Evolutionary conservation across 345 rosid genomes (phyloP), one percentile per base, ranked within the genome.

Genomic region (Pugionium cornutum): DNA sequence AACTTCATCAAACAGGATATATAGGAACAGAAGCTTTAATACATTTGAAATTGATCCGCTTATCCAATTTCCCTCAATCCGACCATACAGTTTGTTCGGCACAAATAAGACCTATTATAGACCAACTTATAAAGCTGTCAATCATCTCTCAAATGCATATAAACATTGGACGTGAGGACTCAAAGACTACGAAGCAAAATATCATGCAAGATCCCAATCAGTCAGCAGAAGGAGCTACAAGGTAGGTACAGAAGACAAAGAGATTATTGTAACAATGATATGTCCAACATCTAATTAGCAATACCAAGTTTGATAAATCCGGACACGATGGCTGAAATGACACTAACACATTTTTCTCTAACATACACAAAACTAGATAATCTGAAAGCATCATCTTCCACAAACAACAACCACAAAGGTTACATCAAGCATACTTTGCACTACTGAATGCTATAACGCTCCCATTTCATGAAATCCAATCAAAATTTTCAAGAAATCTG

Each of bases 121-220:
- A 36, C 30, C 3, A 62, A 34, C 44, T 8, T 25, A 11, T 45
- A 18, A 25, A 32, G 26, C 54, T 60, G 7, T 35, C 46, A 36
- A 34, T 11, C 35, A 62, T 49, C 45, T 47, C 32, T 49, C 9
- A 36, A 62, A 36, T 37, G 46, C 67, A 62, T 62, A n/a, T 35
- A 28, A 62, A 33, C n/a, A 46, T 11, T 53, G 40, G 7, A 44
- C 25, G 53, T 53, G 1, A 7, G 7, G 42, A 1, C 43, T 53
- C 64, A 28, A 11, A 35, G 3, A 52, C 55, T 43, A 65, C 39
- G 2, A 43, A 61, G 35, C 33, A 68, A 68, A 42, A 25, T n/a
- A 52, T 62, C 46, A 69, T 4, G 2, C 39, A 35, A 1, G 36
- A 31, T 46, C 25, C 47, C 26, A 46, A 48, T 56, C 58, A 40